Evolutionary conservation across 139 green algal genomes (phyloP).

Genomic region (Chlamydomonas eustigma): DNA sequence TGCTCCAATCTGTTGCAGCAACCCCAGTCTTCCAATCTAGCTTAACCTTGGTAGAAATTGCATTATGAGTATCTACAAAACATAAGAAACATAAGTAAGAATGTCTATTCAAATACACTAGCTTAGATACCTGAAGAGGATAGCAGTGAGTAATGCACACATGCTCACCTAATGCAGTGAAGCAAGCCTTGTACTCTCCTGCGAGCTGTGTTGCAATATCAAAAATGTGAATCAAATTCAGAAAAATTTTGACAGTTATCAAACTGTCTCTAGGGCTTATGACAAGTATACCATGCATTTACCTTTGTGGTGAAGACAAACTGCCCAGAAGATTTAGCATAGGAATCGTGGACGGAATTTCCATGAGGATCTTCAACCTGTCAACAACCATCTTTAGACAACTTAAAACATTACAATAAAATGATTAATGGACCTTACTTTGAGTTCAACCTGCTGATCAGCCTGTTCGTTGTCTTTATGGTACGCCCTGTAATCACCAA

Average conservation of each 20-base stretch:
- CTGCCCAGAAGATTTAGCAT: constrained; percentile 35
- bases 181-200: constrained; percentile 88
- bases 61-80: background rate
- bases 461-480: constrained; percentile 32
- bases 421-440: background rate
- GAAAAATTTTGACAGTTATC: background rate
- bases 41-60: constrained; percentile 6
- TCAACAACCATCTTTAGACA: too few relatives aligned
- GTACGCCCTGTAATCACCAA: constrained; percentile 43
- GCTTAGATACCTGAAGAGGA: too few relatives aligned
- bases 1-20: constrained; percentile 82
- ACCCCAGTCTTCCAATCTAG: constrained; percentile 87
- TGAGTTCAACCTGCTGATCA: constrained; percentile 1
- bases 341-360: constrained; percentile 15
- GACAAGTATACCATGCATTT: too few relatives aligned
- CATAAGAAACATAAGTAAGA: too few relatives aligned
- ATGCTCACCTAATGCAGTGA: constrained; percentile 44
- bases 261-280: background rate
- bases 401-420: too few relatives aligned
- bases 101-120: too few relatives aligned
- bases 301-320: constrained; percentile 77
- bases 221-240: background rate
- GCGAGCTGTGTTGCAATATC: constrained; percentile 13
- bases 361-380: constrained; percentile 28
- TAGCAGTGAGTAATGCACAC: background rate